A percentile compares a stretch with the other conserved stretches of the same genome.
Conservation (phyloP, 495 filamentous ascomycete genomes). For the Xylaria sp. region DNA sequence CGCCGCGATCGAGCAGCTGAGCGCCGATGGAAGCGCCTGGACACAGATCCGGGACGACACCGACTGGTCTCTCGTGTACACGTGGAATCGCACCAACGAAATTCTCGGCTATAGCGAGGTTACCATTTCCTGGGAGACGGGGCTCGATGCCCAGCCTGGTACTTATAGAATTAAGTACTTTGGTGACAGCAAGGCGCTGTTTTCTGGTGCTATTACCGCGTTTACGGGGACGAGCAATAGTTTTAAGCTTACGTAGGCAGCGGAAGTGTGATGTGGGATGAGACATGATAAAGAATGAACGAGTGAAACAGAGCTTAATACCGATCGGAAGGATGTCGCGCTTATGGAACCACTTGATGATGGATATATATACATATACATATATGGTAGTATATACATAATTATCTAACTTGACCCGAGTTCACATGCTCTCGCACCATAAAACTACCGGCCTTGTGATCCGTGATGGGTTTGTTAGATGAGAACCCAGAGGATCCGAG, state of each 20-base stretch:
- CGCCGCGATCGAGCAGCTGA: constrained; percentile 73
- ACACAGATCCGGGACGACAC: constrained; percentile 69
- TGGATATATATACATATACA: background rate
- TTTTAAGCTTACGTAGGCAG: constrained; percentile 60
- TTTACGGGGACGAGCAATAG: constrained; percentile 76
- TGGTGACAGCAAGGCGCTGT: constrained; percentile 75
- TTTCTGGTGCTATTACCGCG: constrained; percentile 66
- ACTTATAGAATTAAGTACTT: constrained; percentile 85
- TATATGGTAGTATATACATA: constrained; percentile 1
- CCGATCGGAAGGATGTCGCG: background rate
- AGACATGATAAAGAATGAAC: background rate
- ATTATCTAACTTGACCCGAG: background rate
- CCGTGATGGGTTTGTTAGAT: background rate
- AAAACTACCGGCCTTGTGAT: background rate
- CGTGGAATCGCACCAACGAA: constrained; percentile 78
- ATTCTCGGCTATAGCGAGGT: constrained; percentile 80
- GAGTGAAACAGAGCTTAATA: background rate
- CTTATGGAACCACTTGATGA: background rate
- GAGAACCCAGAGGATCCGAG: background rate
- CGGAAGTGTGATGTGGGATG: background rate
- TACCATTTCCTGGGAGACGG: constrained; percentile 79
- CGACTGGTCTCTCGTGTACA: constrained; percentile 83
- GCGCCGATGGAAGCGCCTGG: constrained; percentile 64
- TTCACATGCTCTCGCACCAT: background rate
- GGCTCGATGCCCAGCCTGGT: constrained; percentile 60